Base-by-base conservation (phyloP, 331 rosid genomes). In the Rosa hybrid region DNA sequence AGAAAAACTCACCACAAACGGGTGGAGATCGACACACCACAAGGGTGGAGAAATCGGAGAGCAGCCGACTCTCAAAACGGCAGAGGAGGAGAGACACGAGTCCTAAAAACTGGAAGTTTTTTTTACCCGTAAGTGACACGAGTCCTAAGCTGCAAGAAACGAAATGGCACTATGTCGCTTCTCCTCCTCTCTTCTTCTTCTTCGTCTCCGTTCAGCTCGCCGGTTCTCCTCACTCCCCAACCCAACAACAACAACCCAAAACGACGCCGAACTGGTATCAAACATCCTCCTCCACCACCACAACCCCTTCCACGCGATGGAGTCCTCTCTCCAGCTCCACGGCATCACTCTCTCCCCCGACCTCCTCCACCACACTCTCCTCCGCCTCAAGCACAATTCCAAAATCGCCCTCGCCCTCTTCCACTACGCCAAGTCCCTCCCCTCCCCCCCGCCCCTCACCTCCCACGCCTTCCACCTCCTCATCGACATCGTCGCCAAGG, bases 281-380 rank as follows among this genome's bases (percentile, higher is more conserved):
- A 80, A 87, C 18, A 79, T 94, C 77, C 97, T 94, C 46, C 82
- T 90, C 62, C 80, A 78, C n/a, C 98, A 94, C 64, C 92, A 92
- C 88, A 92, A 94, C 75, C 98, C 98, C 3, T 94, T 86, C 83
- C 98, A 94, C 79, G 83, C 92, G 39, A 86, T 80, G 85, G 96
- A 94, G 71, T 88, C 92, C 46, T 87, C 90, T 12, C 92, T 90
- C 75, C 92, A 94, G 56, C 98, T 94, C 81, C 87, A 90, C 21
- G 95, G 96, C 81, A 81, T 92, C 63, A 74, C 92, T 64, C 83
- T 92, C 67, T 83, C 96, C 73, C 44, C 94, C 4, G 62, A 81
- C 46, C 94, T 94, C 45, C 88, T 92, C 74, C 72, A 87, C 75
- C 88, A 86, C 6, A 89, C 94, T 81, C 93, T 94, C 69, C 89